Evolutionary conservation across 176 grass and related monocot genomes (phyloP).

Genomic region (Tillandsia fasciculata): DNA sequence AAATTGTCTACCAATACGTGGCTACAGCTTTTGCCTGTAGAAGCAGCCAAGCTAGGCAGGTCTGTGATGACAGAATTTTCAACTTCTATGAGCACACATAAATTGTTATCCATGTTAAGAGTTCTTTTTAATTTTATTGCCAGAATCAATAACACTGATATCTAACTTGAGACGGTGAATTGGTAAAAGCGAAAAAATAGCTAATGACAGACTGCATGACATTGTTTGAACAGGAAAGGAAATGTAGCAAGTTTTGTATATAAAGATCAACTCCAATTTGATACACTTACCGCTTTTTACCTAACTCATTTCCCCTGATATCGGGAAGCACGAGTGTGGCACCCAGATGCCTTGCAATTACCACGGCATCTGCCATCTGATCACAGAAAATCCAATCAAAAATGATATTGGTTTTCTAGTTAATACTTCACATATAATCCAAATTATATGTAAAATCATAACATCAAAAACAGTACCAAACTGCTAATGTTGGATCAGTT

Average conservation of each 20-base stretch:
- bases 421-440: too few relatives aligned
- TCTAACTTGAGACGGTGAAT: not conserved
- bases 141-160: not conserved
- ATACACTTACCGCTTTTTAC: slow-evolving; percentile 54
- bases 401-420: too few relatives aligned
- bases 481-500: too few relatives aligned
- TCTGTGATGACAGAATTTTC: not conserved
- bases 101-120: not conserved
- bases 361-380: slow-evolving; percentile 83
- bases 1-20: too few relatives aligned
- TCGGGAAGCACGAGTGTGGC: slow-evolving; percentile 83
- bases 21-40: too few relatives aligned
- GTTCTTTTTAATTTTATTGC: not conserved
- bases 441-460: too few relatives aligned
- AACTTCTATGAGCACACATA: not conserved
- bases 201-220: not conserved
- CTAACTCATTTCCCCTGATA: slow-evolving; percentile 74
- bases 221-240: not conserved
- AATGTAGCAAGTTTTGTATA: not conserved
- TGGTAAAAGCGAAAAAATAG: not conserved
- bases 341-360: slow-evolving; percentile 71
- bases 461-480: too few relatives aligned
- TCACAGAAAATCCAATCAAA: not conserved
- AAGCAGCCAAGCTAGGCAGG: too few relatives aligned
- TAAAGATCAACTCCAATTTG: not conserved